Percentiles rank a stretch among this genome's conserved stretches.
Conservation (phyloP, 768 basidiomycete genomes). For the Pilatotrama ljubarskyi region DNA sequence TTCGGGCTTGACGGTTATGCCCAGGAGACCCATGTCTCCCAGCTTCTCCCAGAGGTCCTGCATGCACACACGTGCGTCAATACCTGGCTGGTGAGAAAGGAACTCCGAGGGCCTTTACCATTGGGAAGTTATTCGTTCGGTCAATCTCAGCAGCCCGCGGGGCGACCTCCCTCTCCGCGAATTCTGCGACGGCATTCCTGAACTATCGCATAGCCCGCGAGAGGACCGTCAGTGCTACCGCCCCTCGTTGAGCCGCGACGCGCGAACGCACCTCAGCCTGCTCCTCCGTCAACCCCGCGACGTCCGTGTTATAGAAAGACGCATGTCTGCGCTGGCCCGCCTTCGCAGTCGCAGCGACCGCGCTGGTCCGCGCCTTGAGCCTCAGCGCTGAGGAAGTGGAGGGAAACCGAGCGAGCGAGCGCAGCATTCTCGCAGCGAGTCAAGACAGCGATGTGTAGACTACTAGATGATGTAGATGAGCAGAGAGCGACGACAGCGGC, state of each 20-base stretch:
- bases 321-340: slow-evolving; percentile 31
- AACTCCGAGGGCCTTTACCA: slow-evolving; percentile 42
- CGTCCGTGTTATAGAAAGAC: slow-evolving; percentile 68
- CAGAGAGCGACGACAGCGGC: neutral
- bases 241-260: no score
- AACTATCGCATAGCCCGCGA: slow-evolving; percentile 61
- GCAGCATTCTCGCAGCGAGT: neutral
- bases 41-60: slow-evolving; percentile 89
- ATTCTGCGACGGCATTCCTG: slow-evolving; percentile 72
- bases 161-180: slow-evolving; percentile 81
- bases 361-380: neutral
- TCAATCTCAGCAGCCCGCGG: slow-evolving; percentile 88
- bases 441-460: neutral
- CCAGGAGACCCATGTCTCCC: slow-evolving; percentile 90
- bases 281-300: slow-evolving; percentile 79
- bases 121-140: slow-evolving; percentile 78
- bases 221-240: neutral
- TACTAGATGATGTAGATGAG: neutral
- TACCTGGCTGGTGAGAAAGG: neutral
- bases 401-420: slow-evolving; percentile 3
- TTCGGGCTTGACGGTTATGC: slow-evolving; percentile 77
- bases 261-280: slow-evolving; percentile 65
- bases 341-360: neutral
- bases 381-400: neutral
- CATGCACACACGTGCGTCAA: neutral